These are phyloP conservation scores for Candida maltosa DNA, from an alignment of 805 yeast genomes.

Conservation along the genomic window DNA sequence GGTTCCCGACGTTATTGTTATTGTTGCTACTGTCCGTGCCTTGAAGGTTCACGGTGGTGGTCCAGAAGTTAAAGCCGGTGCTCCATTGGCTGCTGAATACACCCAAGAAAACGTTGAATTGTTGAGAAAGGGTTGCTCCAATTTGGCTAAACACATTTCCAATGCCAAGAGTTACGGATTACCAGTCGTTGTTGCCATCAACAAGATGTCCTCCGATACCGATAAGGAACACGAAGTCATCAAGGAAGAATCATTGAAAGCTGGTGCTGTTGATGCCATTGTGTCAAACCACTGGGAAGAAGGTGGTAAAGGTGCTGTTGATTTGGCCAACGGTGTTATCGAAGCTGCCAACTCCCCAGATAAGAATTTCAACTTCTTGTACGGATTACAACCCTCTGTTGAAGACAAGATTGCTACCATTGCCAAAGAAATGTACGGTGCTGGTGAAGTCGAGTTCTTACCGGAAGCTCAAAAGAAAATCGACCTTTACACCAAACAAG, in stretches of 20 bases:
- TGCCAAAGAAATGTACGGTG: slow-evolving; percentile 78
- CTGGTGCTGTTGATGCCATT: slow-evolving; percentile 79
- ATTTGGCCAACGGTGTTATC: slow-evolving; percentile 68
- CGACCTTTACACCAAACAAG: slow-evolving; percentile 66
- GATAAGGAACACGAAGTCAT: slow-evolving; percentile 67
- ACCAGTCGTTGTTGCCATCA: slow-evolving; percentile 80
- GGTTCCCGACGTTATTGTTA: slow-evolving; percentile 71
- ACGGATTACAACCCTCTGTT: slow-evolving; percentile 56
- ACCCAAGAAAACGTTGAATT: slow-evolving; percentile 67
- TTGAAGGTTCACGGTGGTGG: slow-evolving; percentile 87
- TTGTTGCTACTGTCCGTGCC: slow-evolving; percentile 84
- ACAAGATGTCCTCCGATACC: slow-evolving; percentile 73
- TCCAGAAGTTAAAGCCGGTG: slow-evolving; percentile 84
- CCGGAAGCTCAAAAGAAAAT: slow-evolving; percentile 70
- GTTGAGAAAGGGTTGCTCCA: slow-evolving; percentile 67
- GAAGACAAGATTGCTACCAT: slow-evolving; percentile 66
- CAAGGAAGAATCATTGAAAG: slow-evolving; percentile 62
- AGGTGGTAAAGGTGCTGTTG: slow-evolving; percentile 81
- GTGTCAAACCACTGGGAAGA: slow-evolving; percentile 84
- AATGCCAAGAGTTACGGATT: slow-evolving; percentile 71
- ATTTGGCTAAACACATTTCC: slow-evolving; percentile 71
- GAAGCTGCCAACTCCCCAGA: slow-evolving; percentile 51
- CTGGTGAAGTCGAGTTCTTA: slow-evolving; percentile 64
- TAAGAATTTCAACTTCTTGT: slow-evolving; percentile 50
- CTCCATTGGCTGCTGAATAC: slow-evolving; percentile 71